Evolutionary conservation across 768 basidiomycete genomes (phyloP).

Genomic region (Hortiboletus flavorubellus): DNA sequence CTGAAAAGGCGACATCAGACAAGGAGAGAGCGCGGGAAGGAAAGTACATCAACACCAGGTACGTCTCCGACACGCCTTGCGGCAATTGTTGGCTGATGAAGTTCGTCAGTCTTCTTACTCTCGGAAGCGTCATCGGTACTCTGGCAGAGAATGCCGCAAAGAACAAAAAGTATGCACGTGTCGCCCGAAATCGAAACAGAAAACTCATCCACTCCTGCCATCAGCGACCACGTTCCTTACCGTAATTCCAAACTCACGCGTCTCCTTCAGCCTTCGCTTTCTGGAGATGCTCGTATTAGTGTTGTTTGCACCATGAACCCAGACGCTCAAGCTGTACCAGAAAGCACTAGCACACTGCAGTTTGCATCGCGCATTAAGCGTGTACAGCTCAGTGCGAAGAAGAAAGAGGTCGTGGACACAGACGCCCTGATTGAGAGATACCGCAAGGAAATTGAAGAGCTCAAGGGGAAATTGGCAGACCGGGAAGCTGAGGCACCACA

Average conservation of each 20-base stretch:
- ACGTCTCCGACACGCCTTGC: neutral
- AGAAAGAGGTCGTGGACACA: conserved; percentile 92
- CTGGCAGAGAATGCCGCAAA: conserved; percentile 84
- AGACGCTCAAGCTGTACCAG: conserved; percentile 69
- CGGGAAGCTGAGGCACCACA: conserved; percentile 60
- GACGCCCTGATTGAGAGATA: conserved; percentile 94
- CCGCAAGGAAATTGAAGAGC: conserved; percentile 89
- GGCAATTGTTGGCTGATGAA: neutral
- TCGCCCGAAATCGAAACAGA: neutral
- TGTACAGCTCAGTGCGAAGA: conserved; percentile 83
- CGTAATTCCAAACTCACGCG: conserved; percentile 94
- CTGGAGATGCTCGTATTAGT: conserved; percentile 92
- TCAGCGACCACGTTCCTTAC: conserved; percentile 87
- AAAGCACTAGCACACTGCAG: conserved; percentile 83
- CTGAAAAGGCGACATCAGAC: conserved; percentile 93
- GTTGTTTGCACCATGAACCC: conserved; percentile 97
- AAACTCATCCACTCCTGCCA: neutral
- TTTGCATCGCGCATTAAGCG: conserved; percentile 92
- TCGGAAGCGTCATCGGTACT: conserved; percentile 90
- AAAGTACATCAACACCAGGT: conserved; percentile 94
- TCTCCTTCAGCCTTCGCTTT: conserved; percentile 90
- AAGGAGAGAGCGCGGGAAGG: conserved; percentile 96
- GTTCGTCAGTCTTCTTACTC: conserved; percentile 69
- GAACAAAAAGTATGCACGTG: conserved; percentile 54
- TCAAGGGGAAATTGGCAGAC: conserved; percentile 70